Base-by-base conservation (phyloP, 176 grass and related monocot genomes). In the Poa annua region DNA sequence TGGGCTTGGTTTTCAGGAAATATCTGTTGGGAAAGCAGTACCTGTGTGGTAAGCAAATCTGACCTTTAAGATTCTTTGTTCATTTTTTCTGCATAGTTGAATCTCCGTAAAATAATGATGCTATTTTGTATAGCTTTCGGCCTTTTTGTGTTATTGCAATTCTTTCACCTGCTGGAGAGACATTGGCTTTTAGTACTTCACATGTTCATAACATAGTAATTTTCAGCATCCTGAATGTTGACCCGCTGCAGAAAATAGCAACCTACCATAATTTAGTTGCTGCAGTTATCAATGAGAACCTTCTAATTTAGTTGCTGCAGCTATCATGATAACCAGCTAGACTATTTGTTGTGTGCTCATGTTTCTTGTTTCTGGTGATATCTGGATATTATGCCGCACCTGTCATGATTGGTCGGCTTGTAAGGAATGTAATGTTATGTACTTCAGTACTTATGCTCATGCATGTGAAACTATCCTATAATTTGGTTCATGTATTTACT, bases 1-100 rank as follows among this genome's bases (percentile, higher is more conserved):
- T 76, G 95, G 95, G 14, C 88, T 97, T 35, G 95, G 95, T 19
- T 97, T 97, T 71, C 54, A 97, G 66, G 95, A 97, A 90, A 97
- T 97, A 47, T 97, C 95, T 4, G 95, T 97, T 86, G 95, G 92
- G 52, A 86, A 93, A 44, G 84, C 92, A 29, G 82, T 80, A 47
- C 95, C 95, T 36, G 86, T 94, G 66, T 97, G 95, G 95, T 97
- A 94, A 66, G 80, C 9, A 48, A 66, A 60, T 25, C n/a, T 64
- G 53, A 0, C 47, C 33, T 54, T 70, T 70, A 24, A 54, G n/a
- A 61, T 33, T 4, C 1, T 38, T 60, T 64, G 48, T 50, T 86
- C 24, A 67, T 38, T 78, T n/a, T 5, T 29, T 3, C 26, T 26
- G 14, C 48, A 5, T 45, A 7, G 36, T 79, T 88, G 0, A 44